phyloP scores from a whole-genome alignment of 495 filamentous ascomycete species.

The Immersiella caudata region DNA sequence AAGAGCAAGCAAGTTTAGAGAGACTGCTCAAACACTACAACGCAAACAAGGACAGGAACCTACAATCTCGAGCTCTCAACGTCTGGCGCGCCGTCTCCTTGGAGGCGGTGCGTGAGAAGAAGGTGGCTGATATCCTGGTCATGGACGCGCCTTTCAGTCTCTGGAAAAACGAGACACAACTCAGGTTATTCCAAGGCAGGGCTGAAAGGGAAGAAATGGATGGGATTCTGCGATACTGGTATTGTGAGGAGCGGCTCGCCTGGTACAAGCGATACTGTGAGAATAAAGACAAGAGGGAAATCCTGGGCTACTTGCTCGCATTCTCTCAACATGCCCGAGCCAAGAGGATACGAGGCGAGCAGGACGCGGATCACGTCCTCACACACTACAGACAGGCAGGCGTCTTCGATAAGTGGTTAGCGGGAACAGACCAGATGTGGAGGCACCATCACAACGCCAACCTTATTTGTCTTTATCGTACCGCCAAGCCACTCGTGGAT shows the following conservation, averaged over 20 bases:
- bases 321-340: slow-evolving; percentile 10
- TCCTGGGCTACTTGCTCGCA: slow-evolving; percentile 14
- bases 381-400: slow-evolving; percentile 25
- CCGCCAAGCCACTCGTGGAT: slow-evolving; percentile 30
- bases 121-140: slow-evolving; percentile 27
- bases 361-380: slow-evolving; percentile 26
- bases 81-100: slow-evolving; percentile 21
- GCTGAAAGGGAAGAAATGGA: slow-evolving; percentile 25
- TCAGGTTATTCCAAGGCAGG: slow-evolving; percentile 23
- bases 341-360: slow-evolving; percentile 11
- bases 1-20: slow-evolving; percentile 31
- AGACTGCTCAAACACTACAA: slow-evolving; percentile 26
- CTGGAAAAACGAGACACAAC: slow-evolving; percentile 34
- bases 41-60: slow-evolving; percentile 15
- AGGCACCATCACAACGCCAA: slow-evolving; percentile 31
- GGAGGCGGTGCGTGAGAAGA: not conserved
- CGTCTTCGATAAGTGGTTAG: slow-evolving; percentile 30
- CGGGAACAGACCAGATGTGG: slow-evolving; percentile 21
- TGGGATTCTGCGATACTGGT: slow-evolving; percentile 29
- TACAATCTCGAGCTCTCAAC: slow-evolving; percentile 18
- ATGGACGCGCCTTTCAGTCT: slow-evolving; percentile 23
- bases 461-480: slow-evolving; percentile 34
- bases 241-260: slow-evolving; percentile 28
- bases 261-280: slow-evolving; percentile 30
- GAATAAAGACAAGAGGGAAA: slow-evolving; percentile 18